Evolutionary conservation across 2,329 filamentous ascomycete genomes (phyloP).

Genomic region (Cadophora sp.): DNA sequence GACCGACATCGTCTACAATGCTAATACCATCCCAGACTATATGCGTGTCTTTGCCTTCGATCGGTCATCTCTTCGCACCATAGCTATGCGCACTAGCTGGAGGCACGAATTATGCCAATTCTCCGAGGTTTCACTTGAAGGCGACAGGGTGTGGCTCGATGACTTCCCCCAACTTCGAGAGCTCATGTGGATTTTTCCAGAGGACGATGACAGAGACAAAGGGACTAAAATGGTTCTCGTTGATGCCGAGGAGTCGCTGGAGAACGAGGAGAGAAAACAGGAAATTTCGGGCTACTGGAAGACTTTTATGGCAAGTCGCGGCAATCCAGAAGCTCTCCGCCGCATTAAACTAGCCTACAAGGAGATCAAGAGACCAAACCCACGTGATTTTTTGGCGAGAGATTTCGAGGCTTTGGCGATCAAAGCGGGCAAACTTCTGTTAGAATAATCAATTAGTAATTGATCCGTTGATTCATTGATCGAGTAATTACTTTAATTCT

Average conservation of each 20-base stretch:
- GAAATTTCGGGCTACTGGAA: neutral
- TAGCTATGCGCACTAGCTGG: neutral
- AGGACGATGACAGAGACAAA: neutral
- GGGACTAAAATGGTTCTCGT: neutral
- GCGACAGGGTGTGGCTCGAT: neutral
- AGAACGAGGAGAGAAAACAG: neutral
- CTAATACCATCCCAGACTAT: neutral
- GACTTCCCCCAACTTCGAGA: neutral
- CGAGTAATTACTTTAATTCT: too few relatives aligned
- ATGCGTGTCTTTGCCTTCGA: neutral
- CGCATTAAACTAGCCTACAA: neutral
- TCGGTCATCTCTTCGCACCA: neutral
- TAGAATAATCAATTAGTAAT: too few relatives aligned
- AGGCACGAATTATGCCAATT: too few relatives aligned
- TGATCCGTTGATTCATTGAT: too few relatives aligned
- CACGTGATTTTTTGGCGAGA: neutral
- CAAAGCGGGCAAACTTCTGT: too few relatives aligned
- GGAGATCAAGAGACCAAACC: neutral
- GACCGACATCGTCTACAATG: neutral
- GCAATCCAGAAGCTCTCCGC: neutral
- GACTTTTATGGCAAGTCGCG: neutral
- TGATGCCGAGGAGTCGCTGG: neutral
- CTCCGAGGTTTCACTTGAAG: neutral
- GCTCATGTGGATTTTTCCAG: neutral
- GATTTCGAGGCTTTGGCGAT: neutral